Percentiles rank a stretch among this genome's conserved stretches.
phyloP scores from a whole-genome alignment of 352 stramenopile species.

The Phytophthora fragariae region DNA sequence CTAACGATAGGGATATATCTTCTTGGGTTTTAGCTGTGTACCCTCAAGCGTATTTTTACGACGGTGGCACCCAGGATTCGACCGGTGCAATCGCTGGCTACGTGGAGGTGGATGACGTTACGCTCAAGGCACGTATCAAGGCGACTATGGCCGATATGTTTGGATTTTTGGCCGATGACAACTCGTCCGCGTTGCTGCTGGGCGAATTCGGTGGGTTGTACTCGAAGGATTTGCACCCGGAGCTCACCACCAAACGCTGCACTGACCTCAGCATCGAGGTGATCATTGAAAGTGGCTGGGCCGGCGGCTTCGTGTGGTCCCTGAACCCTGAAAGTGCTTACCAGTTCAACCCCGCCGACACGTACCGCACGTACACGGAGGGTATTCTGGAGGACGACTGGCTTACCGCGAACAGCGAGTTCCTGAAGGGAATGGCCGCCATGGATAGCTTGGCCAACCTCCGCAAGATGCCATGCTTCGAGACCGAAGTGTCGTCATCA shows the following conservation, averaged over 20 bases:
- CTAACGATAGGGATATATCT: not conserved
- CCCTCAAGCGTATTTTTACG: constrained; percentile 67
- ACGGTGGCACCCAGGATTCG: constrained; percentile 43
- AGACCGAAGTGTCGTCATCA: constrained; percentile 40
- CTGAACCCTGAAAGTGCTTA: constrained; percentile 71
- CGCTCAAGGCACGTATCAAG: constrained; percentile 52
- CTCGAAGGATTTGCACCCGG: constrained; percentile 52
- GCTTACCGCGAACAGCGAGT: constrained; percentile 56
- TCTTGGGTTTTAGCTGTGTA: constrained; percentile 43
- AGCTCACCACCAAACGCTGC: constrained; percentile 55
- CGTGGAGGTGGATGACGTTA: constrained; percentile 61
- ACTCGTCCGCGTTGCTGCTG: constrained; percentile 57
- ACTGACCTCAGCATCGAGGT: constrained; percentile 62
- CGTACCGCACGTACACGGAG: constrained; percentile 47
- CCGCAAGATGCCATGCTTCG: constrained; percentile 57
- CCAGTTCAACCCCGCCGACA: constrained; percentile 61
- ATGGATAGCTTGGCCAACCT: constrained; percentile 52
- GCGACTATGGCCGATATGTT: constrained; percentile 78
- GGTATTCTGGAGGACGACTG: constrained; percentile 59
- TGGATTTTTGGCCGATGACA: constrained; percentile 62
- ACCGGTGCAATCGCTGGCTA: constrained; percentile 48
- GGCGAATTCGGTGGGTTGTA: constrained; percentile 71
- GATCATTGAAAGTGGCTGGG: constrained; percentile 49
- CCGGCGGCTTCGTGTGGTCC: constrained; percentile 68
- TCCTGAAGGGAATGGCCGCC: constrained; percentile 46